Base-by-base conservation (phyloP, 2,329 filamentous ascomycete genomes). In the Pestalotiopsis sp. region DNA sequence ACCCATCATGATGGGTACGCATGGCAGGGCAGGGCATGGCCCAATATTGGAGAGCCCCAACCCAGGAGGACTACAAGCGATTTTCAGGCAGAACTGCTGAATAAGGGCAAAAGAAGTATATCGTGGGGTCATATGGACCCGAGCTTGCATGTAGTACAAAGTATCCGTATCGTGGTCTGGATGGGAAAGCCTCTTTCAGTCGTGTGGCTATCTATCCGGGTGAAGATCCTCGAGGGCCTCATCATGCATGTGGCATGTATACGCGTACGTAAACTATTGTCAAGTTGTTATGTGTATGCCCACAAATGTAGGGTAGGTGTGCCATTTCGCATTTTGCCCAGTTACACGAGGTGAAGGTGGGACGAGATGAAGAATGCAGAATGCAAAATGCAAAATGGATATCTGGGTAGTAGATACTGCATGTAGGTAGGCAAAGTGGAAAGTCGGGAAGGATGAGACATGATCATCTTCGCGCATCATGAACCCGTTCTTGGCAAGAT, bases 301-400 rank as follows among this genome's bases (percentile, higher is more conserved):
- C 17, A 17, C n/a, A 11, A 7, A 20, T n/a, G 45, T 17, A 52
- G 45, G 14, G 17, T 52, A 49, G 13, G 14, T 49, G 41, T 49
- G 45, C 45, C 31, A 36, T 62, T 38, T 39, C 4, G 39, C 61
- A 64, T 49, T 64, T 64, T 64, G 39, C 61, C 61, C 38, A 52
- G 61, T 64, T 38, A 64, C 61, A 20, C 61, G n/a, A 62, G n/a
- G 25, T 20, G 31, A 36, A 52, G n/a, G 45, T 52, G 45, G 45
- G 45, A 52, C 45, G 45, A 52, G 20, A 27, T 59, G 11, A 25
- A 36, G 27, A 27, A 13, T 17, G 57, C 11, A 59, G 23, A 27
- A 58, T 58, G 52, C n/a, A 36, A 27, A 62, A 62, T 62, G 27
- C n/a, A 41, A 27, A 62, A 25, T 13, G 31, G 14, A 20, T 52